Evolutionary conservation across 306 rosid genomes (phyloP).

Genomic region (Argentina anserina): DNA sequence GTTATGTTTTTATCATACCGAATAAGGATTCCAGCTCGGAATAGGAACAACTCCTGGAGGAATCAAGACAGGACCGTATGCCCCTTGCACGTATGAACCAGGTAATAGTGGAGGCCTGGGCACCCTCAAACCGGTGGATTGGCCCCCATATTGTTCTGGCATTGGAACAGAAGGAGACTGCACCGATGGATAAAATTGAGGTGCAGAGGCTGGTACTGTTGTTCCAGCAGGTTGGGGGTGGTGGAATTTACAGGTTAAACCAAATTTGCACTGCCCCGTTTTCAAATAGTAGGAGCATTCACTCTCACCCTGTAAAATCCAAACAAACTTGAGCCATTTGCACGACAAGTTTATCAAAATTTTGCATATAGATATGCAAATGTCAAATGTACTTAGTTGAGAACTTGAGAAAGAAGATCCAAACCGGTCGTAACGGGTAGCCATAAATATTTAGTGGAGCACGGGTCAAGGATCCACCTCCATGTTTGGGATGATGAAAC

Average conservation of each 20-base stretch:
- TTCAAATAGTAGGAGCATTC: slow-evolving; percentile 99
- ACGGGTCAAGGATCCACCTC: slow-evolving; percentile 71
- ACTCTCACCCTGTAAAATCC: slow-evolving; percentile 63
- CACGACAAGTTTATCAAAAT: not conserved
- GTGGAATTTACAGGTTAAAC: slow-evolving; percentile 87
- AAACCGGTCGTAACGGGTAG: slow-evolving; percentile 77
- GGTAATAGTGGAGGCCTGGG: slow-evolving; percentile 71
- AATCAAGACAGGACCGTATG: slow-evolving; percentile 75
- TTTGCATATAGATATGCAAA: not conserved
- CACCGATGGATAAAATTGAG: slow-evolving; percentile 90
- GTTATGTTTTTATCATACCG: slow-evolving; percentile 44
- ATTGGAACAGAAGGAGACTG: slow-evolving; percentile 75
- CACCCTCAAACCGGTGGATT: slow-evolving; percentile 71
- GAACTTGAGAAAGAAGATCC: slow-evolving; percentile 18
- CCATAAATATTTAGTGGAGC: slow-evolving; percentile 77
- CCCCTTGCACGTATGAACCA: slow-evolving; percentile 81
- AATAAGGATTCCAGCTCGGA: slow-evolving; percentile 79
- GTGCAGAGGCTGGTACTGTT: slow-evolving; percentile 69
- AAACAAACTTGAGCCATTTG: slow-evolving; percentile 8
- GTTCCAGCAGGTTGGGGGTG: slow-evolving; percentile 81
- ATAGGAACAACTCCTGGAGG: slow-evolving; percentile 77
- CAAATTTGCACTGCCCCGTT: slow-evolving; percentile 98
- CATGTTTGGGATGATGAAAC: slow-evolving; percentile 85
- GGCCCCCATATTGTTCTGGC: slow-evolving; percentile 68
- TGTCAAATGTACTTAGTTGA: not conserved